Base-by-base conservation (phyloP, 805 yeast genomes). In the Tetrapisispora pingtungensis region DNA sequence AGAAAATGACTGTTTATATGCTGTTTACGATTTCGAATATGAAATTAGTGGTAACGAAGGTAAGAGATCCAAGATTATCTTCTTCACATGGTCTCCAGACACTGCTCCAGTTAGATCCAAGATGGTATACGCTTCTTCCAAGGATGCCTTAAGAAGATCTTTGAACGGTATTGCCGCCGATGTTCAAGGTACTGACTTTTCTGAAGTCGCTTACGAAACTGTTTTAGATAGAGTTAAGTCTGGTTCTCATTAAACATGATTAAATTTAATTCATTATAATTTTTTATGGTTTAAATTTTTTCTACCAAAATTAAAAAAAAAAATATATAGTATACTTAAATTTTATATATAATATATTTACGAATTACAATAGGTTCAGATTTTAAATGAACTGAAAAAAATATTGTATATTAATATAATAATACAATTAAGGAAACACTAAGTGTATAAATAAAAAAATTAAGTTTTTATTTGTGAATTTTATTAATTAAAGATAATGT, bases 51-150 rank as follows among this genome's bases (percentile, higher is more conserved):
- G 77, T 42, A 89, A 87, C 58, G 97, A 90, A 70, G 98, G 98
- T 66, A 88, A 87, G 77, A 84, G 95, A 75, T 77, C 81, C 53
- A 80, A 78, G 66, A 74, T 79, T 51, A 72, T 78, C 36, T 71
- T 79, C 72, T 69, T 71, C 73, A 84, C 93, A 55, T 93, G 98
- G 98, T 81, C 97, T 50, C 98, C 98, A 60, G 98, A 93, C 66
- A 86, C 95, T 50, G 96, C 97, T 44, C 87, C 93, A 50, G 81
- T 93, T 61, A 84, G 94, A 74, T 68, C 88, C 58, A 93, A 93
- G 84, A 93, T 93, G 98, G 84, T 90, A 51, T 90, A 89, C 73
- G 97, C 98, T 40, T 80, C 96, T n/a, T 89, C 97, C 49, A 88
- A 88, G 72, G 97, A 89, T 60, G 96, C 97, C 41, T 78, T 93